Conservation (phyloP, 2,329 filamentous ascomycete genomes). For the Cytospora schulzeri region DNA sequence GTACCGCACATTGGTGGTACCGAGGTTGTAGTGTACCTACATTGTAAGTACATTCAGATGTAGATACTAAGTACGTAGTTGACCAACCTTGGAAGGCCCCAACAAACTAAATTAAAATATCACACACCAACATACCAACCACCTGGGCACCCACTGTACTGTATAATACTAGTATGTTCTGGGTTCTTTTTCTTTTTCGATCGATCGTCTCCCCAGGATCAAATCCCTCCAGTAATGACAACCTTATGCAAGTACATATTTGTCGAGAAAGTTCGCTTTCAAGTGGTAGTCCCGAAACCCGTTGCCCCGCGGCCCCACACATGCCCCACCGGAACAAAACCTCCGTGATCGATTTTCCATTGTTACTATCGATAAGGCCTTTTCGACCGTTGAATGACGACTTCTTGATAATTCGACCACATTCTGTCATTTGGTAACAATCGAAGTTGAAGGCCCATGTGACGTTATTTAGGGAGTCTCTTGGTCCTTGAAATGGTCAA, state of each 20-base stretch:
- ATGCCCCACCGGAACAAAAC: constrained; percentile 17
- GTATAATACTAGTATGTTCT: neutral
- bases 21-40: too few species aligned
- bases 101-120: neutral
- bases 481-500: neutral
- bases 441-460: neutral
- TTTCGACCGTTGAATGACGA: constrained; percentile 14
- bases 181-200: neutral
- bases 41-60: neutral
- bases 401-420: constrained; percentile 8
- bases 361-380: constrained; percentile 6
- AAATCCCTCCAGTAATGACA: neutral
- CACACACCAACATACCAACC: neutral
- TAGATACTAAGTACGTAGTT: too few species aligned
- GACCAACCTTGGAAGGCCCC: neutral
- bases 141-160: neutral
- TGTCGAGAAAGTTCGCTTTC: neutral
- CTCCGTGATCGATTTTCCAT: constrained; percentile 8
- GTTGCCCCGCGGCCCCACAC: neutral
- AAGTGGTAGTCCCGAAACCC: neutral
- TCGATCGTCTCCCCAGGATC: neutral
- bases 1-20: too few species aligned
- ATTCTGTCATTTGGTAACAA: neutral
- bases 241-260: neutral
- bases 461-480: constrained; percentile 1